phyloP scores from a whole-genome alignment of 768 basidiomycete genomes.

The Tylopilus rubrobrunneus region DNA sequence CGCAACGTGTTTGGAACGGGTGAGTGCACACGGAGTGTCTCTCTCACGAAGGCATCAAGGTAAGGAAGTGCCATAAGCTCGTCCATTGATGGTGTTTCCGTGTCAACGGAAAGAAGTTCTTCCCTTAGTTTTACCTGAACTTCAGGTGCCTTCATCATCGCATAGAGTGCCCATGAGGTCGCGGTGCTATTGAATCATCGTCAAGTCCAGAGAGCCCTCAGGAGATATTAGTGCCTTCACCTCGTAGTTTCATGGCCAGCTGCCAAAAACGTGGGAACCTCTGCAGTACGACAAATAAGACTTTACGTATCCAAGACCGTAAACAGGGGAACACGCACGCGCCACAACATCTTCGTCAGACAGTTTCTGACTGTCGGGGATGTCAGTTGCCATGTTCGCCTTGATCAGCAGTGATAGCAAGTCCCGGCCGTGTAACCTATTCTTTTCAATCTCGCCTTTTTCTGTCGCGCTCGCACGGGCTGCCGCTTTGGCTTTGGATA shows the following conservation, averaged over 20 bases:
- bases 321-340: slow-evolving; percentile 33
- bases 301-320: background rate
- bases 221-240: slow-evolving; percentile 17
- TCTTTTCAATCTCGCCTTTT: slow-evolving; percentile 32
- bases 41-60: slow-evolving; percentile 61
- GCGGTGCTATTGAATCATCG: slow-evolving; percentile 25
- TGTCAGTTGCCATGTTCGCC: slow-evolving; percentile 61
- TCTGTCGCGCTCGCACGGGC: slow-evolving; percentile 24
- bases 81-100: slow-evolving; percentile 65
- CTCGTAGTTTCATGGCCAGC: slow-evolving; percentile 60
- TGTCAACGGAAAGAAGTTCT: slow-evolving; percentile 49
- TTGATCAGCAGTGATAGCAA: slow-evolving; percentile 56
- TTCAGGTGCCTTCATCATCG: slow-evolving; percentile 44
- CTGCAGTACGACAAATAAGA: slow-evolving; percentile 25
- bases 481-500: slow-evolving; percentile 45
- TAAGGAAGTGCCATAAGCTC: slow-evolving; percentile 62
- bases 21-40: slow-evolving; percentile 48
- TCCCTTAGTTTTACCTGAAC: slow-evolving; percentile 55
- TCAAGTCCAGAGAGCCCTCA: background rate
- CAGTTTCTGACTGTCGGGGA: slow-evolving; percentile 51
- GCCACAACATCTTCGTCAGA: slow-evolving; percentile 60
- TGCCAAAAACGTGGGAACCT: slow-evolving; percentile 58
- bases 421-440: slow-evolving; percentile 42
- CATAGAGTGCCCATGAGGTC: slow-evolving; percentile 56
- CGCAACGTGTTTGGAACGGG: slow-evolving; percentile 46